Conservation (phyloP, 2,329 filamentous ascomycete genomes). For the Alternaria sp. region DNA sequence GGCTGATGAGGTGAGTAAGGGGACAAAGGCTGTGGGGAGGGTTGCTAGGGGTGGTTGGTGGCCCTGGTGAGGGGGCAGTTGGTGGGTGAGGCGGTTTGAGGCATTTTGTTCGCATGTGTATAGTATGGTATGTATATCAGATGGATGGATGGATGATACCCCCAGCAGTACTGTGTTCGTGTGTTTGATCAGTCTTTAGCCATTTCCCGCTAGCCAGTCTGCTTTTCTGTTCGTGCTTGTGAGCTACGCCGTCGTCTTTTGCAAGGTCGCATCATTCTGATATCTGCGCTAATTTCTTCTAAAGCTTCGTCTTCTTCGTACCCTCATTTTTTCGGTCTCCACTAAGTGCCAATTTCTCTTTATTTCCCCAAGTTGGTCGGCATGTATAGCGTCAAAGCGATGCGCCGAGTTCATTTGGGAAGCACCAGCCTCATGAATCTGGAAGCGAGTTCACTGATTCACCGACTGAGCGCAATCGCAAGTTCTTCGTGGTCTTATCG, state of each 20-base stretch:
- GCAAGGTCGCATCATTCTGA: not conserved
- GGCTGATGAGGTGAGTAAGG: conserved; percentile 24
- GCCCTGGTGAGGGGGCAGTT: conserved; percentile 30
- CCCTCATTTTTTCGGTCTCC: not conserved
- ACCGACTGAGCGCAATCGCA: not conserved
- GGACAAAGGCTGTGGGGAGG: conserved; percentile 22
- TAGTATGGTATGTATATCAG: conserved; percentile 7
- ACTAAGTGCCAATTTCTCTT: not conserved
- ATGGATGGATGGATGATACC: conserved; percentile 14
- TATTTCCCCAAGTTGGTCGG: not conserved
- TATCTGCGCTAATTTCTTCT: not conserved
- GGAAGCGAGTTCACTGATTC: not conserved
- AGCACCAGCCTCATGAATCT: not conserved
- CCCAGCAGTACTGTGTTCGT: not conserved
- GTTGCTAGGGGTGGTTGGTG: conserved; percentile 36
- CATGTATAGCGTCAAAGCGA: not conserved
- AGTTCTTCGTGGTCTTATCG: not conserved
- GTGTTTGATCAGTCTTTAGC: not conserved
- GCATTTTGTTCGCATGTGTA: not conserved
- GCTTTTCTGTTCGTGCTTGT: not conserved
- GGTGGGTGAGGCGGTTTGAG: conserved; percentile 2
- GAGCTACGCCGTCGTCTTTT: not conserved
- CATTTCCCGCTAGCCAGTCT: not conserved
- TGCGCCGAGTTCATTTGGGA: not conserved
- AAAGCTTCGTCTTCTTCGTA: not conserved